Evolutionary conservation across 2,329 filamentous ascomycete genomes (phyloP).

Genomic region (Malbranchea cinnamomea): DNA sequence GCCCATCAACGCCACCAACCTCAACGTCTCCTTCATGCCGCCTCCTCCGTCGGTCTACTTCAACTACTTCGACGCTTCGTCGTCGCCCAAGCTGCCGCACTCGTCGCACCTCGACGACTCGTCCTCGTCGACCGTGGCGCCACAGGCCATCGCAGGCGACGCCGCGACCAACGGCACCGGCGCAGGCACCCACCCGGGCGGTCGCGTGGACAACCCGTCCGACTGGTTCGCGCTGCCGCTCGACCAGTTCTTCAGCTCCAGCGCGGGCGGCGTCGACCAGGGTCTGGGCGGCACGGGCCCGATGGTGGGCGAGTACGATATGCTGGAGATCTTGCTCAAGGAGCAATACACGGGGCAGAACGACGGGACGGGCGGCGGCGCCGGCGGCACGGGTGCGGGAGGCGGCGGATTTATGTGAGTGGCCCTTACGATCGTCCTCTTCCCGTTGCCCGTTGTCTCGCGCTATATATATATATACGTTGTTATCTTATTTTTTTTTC

Average conservation of each 20-base stretch:
- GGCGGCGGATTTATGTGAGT: not conserved
- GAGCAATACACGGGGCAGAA: conserved; percentile 24
- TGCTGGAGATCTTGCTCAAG: conserved; percentile 33
- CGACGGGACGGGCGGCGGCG: conserved; percentile 9
- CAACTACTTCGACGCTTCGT: conserved; percentile 27
- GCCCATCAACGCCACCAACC: conserved; percentile 30
- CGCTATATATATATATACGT: not conserved
- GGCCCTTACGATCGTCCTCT: not conserved
- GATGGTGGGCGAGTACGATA: conserved; percentile 41
- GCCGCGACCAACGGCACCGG: conserved; percentile 12
- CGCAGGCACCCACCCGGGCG: conserved; percentile 7
- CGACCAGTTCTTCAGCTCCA: conserved; percentile 41
- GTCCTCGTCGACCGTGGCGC: conserved; percentile 14
- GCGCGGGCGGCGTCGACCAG: conserved; percentile 31
- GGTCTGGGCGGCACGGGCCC: conserved; percentile 46
- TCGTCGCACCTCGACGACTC: conserved; percentile 19
- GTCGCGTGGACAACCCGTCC: conserved; percentile 19
- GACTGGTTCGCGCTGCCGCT: conserved; percentile 50
- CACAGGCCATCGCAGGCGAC: conserved; percentile 14
- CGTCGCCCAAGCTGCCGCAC: conserved; percentile 16
- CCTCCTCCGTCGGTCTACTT: conserved; percentile 32
- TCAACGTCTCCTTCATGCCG: conserved; percentile 33
- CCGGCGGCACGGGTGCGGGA: conserved; percentile 3
- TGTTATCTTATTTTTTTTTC: too few relatives aligned
- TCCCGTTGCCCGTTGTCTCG: not conserved